Percentiles rank a stretch among this genome's conserved stretches.
Evolutionary conservation across 257 asterid genomes (phyloP).

Genomic region (Prunella vulgaris): DNA sequence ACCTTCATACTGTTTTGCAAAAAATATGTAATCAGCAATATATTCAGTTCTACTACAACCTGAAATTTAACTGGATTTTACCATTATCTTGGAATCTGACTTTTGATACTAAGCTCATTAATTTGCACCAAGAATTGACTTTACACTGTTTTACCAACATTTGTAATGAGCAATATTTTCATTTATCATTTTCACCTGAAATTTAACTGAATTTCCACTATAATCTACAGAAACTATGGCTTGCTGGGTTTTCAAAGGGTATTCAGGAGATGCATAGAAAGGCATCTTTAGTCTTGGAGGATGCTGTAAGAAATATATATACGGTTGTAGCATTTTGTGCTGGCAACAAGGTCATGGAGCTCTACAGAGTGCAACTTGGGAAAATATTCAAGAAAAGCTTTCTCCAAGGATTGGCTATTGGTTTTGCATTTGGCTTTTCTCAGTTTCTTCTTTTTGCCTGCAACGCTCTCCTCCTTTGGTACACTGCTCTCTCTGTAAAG

Average conservation of each 20-base stretch:
- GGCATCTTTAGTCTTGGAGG: slow-evolving; percentile 96
- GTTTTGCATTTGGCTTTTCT: slow-evolving; percentile 93
- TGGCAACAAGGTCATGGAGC: slow-evolving; percentile 99
- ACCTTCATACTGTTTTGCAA: not conserved
- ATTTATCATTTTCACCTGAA: not conserved
- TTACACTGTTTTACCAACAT: not conserved
- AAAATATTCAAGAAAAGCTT: slow-evolving; percentile 91
- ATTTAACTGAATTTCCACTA: slow-evolving; percentile 9
- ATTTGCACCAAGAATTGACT: not conserved
- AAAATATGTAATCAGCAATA: not conserved
- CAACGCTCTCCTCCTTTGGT: slow-evolving; percentile 97
- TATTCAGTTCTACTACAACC: not conserved
- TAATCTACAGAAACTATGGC: slow-evolving; percentile 89
- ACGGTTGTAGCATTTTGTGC: slow-evolving; percentile 99
- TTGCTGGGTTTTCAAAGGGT: slow-evolving; percentile 98
- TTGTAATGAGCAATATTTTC: slow-evolving; percentile 1
- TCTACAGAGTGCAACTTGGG: slow-evolving; percentile 73
- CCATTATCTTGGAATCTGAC: not conserved
- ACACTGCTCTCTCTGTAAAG: slow-evolving; percentile 79
- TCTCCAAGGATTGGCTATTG: slow-evolving; percentile 96
- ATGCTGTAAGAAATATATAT: slow-evolving; percentile 94
- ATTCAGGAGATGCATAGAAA: slow-evolving; percentile 99
- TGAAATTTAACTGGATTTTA: not conserved
- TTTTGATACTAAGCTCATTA: slow-evolving; percentile 2
- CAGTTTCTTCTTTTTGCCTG: slow-evolving; percentile 98